A percentile compares a stretch with the other conserved stretches of the same genome.
Conservation (phyloP, 2,329 filamentous ascomycete genomes). For the Aspergillus sp. region DNA sequence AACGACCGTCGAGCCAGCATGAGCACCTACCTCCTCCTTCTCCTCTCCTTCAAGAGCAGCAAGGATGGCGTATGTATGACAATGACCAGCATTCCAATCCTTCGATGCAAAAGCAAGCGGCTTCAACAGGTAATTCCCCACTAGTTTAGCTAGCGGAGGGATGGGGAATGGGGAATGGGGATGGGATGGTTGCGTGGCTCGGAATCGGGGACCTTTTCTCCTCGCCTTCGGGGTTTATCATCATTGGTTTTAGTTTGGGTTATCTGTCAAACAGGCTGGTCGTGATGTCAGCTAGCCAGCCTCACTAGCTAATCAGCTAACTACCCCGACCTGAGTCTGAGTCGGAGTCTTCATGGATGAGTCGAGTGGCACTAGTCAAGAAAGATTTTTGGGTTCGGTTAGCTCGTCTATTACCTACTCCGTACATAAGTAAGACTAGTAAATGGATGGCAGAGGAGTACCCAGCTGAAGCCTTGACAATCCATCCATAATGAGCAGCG, state of each 20-base stretch:
- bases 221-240: not conserved
- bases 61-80: not conserved
- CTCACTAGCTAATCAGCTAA: not conserved
- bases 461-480: too few relatives aligned
- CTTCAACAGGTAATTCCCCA: not conserved
- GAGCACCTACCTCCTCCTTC: not conserved
- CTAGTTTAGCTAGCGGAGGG: not conserved
- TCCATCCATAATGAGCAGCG: too few relatives aligned
- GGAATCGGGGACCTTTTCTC: not conserved
- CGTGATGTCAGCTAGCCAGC: constrained; percentile 1
- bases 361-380: not conserved
- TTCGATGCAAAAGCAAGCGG: not conserved
- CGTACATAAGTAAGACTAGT: too few relatives aligned
- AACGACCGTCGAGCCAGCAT: not conserved
- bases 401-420: too few relatives aligned
- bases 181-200: not conserved
- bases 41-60: not conserved
- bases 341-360: not conserved
- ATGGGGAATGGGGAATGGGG: too few relatives aligned
- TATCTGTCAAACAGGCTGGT: not conserved
- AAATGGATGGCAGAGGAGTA: too few relatives aligned
- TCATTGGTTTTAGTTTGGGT: too few relatives aligned
- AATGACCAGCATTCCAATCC: constrained; percentile 1
- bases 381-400: not conserved
- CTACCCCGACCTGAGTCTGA: not conserved